Base-by-base conservation (phyloP, 306 rosid species). In the Argentina anserina region DNA sequence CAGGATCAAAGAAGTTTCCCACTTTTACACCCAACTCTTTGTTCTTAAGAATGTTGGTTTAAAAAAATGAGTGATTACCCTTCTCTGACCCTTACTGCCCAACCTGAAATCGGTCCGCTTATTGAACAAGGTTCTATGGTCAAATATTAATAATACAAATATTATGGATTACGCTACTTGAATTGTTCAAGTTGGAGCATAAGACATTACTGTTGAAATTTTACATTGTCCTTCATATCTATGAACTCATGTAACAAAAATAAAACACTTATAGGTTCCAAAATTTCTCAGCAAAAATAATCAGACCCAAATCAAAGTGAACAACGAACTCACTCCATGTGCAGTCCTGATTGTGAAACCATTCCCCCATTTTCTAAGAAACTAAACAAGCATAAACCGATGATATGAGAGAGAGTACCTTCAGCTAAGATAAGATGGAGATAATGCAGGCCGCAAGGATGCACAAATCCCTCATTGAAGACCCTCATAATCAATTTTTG, bases 391-490 rank as follows among this genome's bases (percentile, higher is more conserved):
- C 49, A 0, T 45, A 15, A 45, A 45, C 5, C 49, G 49, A 45
- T 45, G 20, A 46, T 0, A 5, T 1, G 9, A 46, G 80, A 26
- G 18, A 28, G 29, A 66, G 75, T 86, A 93, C 97, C 96, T 14
- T 87, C 84, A 11, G 98, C 97, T 65, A 89, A 84, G 90, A 87
- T 91, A 81, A 89, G 86, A 3, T 76, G 79, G 72, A 91, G 90
- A 79, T 83, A 86, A 33, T 96, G 96, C 46, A 89, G 81, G 31
- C 97, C 96, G 59, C 84, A 85, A 1, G 94, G 98, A 72, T 91
- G 84, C 33, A 81, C 15, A 49, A 85, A 69, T 0, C 85, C 84
- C 52, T 75, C 80, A 21, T 62, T 70, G 67, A 73, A 62, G 26
- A 90, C 73, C 67, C 81, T 81, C 50, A 49, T 72, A 41, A 40